Percentiles rank a stretch among this genome's conserved stretches.
phyloP scores from a whole-genome alignment of 331 rosid genomes.

The Rosa hybrid region DNA sequence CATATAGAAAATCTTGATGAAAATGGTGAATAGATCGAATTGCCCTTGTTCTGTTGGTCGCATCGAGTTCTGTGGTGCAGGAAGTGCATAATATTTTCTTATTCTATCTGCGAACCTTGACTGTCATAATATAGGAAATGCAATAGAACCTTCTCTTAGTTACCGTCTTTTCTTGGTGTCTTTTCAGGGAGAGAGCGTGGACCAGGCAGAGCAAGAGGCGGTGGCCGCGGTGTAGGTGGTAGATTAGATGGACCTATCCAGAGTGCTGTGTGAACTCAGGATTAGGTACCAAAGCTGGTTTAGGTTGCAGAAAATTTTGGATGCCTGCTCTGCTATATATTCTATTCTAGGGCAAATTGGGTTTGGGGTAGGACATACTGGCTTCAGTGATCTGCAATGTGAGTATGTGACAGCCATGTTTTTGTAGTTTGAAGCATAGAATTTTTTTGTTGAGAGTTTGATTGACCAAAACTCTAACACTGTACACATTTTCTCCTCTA shows the following conservation, averaged over 20 bases:
- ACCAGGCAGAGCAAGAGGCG: slow-evolving; percentile 21
- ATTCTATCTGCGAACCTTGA: background rate
- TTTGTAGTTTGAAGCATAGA: slow-evolving; percentile 15
- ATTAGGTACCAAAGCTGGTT: slow-evolving; percentile 6
- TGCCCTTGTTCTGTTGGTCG: background rate
- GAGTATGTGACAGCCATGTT: background rate
- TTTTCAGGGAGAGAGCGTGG: background rate
- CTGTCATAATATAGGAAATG: background rate
- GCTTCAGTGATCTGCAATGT: slow-evolving; percentile 9
- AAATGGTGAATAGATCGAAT: background rate
- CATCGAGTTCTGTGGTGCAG: background rate
- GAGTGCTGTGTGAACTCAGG: slow-evolving; percentile 15
- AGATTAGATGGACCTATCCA: slow-evolving; percentile 17
- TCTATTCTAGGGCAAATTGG: background rate
- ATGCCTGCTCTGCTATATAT: slow-evolving; percentile 16
- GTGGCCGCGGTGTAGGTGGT: slow-evolving; percentile 17
- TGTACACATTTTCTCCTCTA: background rate
- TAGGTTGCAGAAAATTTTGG: slow-evolving; percentile 18
- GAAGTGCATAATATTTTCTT: background rate
- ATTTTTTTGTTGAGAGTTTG: background rate
- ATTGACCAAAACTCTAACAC: slow-evolving; percentile 4
- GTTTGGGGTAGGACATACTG: slow-evolving; percentile 5
- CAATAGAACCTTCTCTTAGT: background rate
- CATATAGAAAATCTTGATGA: background rate
- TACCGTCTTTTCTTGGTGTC: background rate